Conservation (phyloP, 2,329 filamentous ascomycete genomes). For the Herpotrichia juniperi region DNA sequence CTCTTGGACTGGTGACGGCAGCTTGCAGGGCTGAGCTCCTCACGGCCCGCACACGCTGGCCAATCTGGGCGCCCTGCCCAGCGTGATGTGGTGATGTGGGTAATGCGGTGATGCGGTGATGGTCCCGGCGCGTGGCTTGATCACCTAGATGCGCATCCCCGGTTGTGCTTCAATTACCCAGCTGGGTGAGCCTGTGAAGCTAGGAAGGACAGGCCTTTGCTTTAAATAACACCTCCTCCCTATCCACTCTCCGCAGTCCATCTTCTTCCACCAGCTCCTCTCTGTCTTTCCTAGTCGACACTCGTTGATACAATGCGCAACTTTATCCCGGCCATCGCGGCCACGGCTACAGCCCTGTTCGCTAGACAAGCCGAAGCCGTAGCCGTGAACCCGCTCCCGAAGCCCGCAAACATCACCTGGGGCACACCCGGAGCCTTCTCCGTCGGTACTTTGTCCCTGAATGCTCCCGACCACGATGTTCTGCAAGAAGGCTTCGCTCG, state of each 20-base stretch:
- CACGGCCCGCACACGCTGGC: constrained; percentile 3
- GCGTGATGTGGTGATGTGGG: too few relatives aligned
- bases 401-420: constrained; percentile 60
- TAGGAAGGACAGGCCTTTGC: neutral
- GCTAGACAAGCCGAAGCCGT: constrained; percentile 51
- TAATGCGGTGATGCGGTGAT: neutral
- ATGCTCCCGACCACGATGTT: constrained; percentile 40
- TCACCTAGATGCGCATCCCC: constrained; percentile 12
- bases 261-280: constrained; percentile 4
- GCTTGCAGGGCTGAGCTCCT: constrained; percentile 28
- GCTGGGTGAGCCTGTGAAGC: neutral
- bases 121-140: constrained; percentile 19
- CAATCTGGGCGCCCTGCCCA: too few relatives aligned
- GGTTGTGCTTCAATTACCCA: constrained; percentile 23
- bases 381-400: constrained; percentile 60
- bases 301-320: constrained; percentile 36
- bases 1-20: constrained; percentile 11
- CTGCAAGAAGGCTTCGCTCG: constrained; percentile 58
- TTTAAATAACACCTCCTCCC: constrained; percentile 29
- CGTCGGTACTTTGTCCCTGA: constrained; percentile 49
- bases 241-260: constrained; percentile 9
- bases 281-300: constrained; percentile 2
- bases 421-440: constrained; percentile 57
- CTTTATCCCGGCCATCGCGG: constrained; percentile 34
- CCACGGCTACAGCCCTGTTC: constrained; percentile 42